Percentiles rank a stretch among this genome's conserved stretches.
These are phyloP conservation scores for Pinus taeda DNA, from an alignment of 75 land plant genomes.

Conservation along the genomic window DNA sequence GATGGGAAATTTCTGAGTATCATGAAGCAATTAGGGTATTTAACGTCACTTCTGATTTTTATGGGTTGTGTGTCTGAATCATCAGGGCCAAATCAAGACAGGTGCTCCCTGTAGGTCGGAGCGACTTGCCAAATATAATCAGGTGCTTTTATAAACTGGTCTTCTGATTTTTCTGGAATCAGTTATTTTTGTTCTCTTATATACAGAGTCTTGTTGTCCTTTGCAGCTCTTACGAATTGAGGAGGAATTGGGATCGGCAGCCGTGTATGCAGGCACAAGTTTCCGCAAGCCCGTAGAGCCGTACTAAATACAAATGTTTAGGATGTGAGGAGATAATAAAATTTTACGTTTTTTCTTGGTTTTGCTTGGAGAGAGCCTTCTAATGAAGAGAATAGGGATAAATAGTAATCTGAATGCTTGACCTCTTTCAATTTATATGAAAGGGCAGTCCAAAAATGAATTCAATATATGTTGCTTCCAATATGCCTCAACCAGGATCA, in stretches of 20 bases:
- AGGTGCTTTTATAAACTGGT: slow-evolving; percentile 33
- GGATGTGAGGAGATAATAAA: too few relatives aligned
- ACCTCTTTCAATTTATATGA: too few relatives aligned
- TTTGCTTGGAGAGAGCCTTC: too few relatives aligned
- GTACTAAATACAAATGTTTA: slow-evolving; percentile 35
- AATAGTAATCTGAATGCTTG: too few relatives aligned
- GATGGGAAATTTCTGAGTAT: too few relatives aligned
- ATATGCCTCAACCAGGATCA: too few relatives aligned
- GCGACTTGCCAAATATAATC: slow-evolving; percentile 98
- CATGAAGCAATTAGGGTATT: too few relatives aligned
- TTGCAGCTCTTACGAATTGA: slow-evolving; percentile 87
- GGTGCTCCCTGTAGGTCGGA: slow-evolving; percentile 99
- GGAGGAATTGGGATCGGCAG: slow-evolving; percentile 91
- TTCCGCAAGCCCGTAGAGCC: slow-evolving; percentile 90
- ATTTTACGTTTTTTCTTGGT: too few relatives aligned
- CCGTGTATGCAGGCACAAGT: slow-evolving; percentile 85
- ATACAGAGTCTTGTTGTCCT: background rate
- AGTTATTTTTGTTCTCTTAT: background rate
- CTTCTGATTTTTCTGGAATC: background rate
- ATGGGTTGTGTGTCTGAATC: background rate
- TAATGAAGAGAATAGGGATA: too few relatives aligned
- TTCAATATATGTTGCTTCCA: too few relatives aligned
- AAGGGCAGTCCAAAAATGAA: too few relatives aligned
- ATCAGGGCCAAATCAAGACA: slow-evolving; percentile 98
- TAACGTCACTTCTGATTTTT: background rate